Base-by-base conservation (phyloP, 108 stramenopile genomes). In the Cyclotella cryptica region DNA sequence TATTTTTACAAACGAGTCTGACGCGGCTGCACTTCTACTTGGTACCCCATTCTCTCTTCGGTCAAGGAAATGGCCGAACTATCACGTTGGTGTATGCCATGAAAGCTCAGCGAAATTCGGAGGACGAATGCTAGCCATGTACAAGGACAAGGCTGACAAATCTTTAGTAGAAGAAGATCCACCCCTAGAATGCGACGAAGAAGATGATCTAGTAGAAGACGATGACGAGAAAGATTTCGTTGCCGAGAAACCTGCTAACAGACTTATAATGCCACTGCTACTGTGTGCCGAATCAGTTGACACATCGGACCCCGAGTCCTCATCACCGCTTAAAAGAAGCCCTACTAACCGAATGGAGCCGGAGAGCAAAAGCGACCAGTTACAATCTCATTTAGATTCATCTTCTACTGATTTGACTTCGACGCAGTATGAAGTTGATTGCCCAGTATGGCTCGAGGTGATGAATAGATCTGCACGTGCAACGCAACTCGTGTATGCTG, bases 371-470 rank as follows among this genome's bases (percentile, higher is more conserved):
- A 18, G 26, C 19, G 45, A 66, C 1, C 19, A 19, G 14, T 3
- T 35, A 3, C 29, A 52, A 39, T 14, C 39, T 53, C 15, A 52
- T 10, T 39, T 35, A 26, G 68, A 52, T 17, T 69, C 68, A 39
- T 35, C 52, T 9, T 17, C 27, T 21, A n/a, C 29, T 22, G 52
- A 54, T 42, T 24, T 19, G 13, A 52, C 39, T 11, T 47, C 39
- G 7, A 12, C 42, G 41, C 78, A 82, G 24, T 82, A 77, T 19
- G 73, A 77, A 11, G 54, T 88, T 9, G 92, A 96, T 84, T 91
- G 86, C 9, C 92, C 95, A 42, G 93, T 89, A 4, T 96, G 93
- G 91, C 80, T 96, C 39, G 96, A 96, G 72, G 80, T 91, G 76
- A 90, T 93, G 90, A 88, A 94, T 77, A 71, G 96, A 67, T 84